A percentile compares a stretch with the other conserved stretches of the same genome.
Conservation (phyloP, 179 eudicot species). For the Patellifolia procumbens region DNA sequence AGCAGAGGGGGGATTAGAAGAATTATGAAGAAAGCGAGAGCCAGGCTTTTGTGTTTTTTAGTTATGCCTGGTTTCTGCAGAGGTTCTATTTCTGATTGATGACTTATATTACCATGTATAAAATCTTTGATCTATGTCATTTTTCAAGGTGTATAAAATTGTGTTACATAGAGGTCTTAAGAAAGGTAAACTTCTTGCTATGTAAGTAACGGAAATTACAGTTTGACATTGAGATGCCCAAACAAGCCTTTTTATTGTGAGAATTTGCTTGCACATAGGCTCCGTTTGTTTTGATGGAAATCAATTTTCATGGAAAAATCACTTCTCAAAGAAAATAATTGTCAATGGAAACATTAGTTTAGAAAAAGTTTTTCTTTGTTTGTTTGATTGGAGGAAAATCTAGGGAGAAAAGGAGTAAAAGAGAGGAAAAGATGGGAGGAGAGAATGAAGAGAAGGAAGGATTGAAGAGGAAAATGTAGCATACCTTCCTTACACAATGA, state of each 20-base stretch:
- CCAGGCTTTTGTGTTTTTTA: conserved; percentile 26
- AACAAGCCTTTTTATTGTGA: not conserved
- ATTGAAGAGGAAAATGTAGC: too few species aligned
- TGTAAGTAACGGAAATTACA: not conserved
- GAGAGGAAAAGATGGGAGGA: too few species aligned
- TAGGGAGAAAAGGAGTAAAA: too few species aligned
- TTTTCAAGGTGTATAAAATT: conserved; percentile 24
- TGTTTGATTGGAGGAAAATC: too few species aligned
- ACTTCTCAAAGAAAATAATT: too few species aligned
- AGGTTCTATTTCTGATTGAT: conserved; percentile 16
- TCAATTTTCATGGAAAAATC: too few species aligned
- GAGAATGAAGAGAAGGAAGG: too few species aligned
- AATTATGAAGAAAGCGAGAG: conserved; percentile 1
- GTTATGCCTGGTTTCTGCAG: conserved; percentile 19
- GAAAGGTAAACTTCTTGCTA: not conserved
- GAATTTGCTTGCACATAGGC: too few species aligned
- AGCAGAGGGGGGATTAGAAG: not conserved
- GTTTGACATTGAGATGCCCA: not conserved
- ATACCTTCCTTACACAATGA: too few species aligned
- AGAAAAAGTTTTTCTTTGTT: too few species aligned
- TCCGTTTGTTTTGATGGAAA: too few species aligned
- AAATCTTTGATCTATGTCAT: not conserved
- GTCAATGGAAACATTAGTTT: not conserved
- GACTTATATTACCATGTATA: conserved; percentile 19
- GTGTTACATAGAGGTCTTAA: conserved; percentile 15